A percentile compares a stretch with the other conserved stretches of the same genome.
Conservation (phyloP, 2,329 filamentous ascomycete species). For the Phialocephala subalpina region DNA sequence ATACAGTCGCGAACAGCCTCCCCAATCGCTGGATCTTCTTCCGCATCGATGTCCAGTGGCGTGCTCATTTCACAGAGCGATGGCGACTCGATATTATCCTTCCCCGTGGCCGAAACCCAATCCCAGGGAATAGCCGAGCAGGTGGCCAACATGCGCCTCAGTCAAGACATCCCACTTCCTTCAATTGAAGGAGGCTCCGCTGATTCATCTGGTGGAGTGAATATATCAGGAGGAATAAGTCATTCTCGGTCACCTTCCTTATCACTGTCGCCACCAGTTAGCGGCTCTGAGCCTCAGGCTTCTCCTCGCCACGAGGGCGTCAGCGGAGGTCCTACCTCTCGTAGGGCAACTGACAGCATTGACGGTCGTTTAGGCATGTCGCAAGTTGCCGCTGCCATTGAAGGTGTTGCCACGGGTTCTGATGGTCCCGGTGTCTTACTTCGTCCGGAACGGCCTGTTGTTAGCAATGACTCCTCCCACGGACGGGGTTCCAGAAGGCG, state of each 20-base stretch:
- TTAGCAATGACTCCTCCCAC: constrained; percentile 4
- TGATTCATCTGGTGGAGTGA: constrained; percentile 18
- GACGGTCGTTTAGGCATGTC: constrained; percentile 22
- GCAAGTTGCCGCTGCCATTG: constrained; percentile 19
- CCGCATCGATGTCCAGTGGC: constrained; percentile 9
- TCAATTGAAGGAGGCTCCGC: constrained; percentile 20
- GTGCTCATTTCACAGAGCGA: constrained; percentile 14
- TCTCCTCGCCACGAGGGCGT: background rate
- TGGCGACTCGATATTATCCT: constrained; percentile 7
- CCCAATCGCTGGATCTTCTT: background rate
- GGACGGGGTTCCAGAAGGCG: constrained; percentile 17
- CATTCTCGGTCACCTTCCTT: constrained; percentile 22
- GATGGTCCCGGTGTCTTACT: constrained; percentile 11
- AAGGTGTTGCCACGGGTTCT: constrained; percentile 11
- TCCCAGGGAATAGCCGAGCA: constrained; percentile 7
- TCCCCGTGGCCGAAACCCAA: background rate
- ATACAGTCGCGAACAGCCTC: background rate
- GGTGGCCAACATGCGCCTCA: constrained; percentile 18
- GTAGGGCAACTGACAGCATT: constrained; percentile 11
- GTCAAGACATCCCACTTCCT: constrained; percentile 18
- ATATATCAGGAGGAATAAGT: constrained; percentile 11
- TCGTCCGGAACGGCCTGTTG: constrained; percentile 7
- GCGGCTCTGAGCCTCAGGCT: background rate
- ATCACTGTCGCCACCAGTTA: constrained; percentile 15
- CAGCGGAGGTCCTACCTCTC: background rate